These are phyloP conservation scores for Gastrolobium villosum DNA, from an alignment of 306 rosid genomes.

Conservation along the genomic window DNA sequence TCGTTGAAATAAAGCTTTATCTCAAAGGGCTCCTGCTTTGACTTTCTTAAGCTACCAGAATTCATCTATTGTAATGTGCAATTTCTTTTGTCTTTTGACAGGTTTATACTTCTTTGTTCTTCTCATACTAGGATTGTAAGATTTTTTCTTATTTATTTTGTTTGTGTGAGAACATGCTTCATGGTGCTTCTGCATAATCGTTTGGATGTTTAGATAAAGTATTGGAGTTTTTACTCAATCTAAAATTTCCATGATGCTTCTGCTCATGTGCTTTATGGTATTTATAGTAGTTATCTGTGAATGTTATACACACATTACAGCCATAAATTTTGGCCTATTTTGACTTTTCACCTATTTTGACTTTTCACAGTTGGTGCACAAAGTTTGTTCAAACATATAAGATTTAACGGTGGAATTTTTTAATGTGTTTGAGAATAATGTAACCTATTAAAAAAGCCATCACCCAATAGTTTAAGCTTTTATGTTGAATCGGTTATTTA, in stretches of 20 bases:
- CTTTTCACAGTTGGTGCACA: not conserved
- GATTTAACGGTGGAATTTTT: no score
- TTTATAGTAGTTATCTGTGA: slow-evolving; percentile 1
- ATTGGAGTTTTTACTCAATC: slow-evolving; percentile 10
- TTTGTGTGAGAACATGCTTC: slow-evolving; percentile 1
- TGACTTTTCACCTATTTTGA: not conserved
- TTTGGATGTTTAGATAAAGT: slow-evolving; percentile 4
- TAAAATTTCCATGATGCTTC: not conserved
- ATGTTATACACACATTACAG: not conserved
- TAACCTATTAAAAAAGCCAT: no score
- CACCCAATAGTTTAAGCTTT: no score
- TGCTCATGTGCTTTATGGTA: slow-evolving; percentile 5
- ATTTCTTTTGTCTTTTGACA: not conserved
- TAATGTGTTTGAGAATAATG: no score
- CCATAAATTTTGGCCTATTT: not conserved
- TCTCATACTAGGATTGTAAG: not conserved
- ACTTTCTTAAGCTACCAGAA: not conserved
- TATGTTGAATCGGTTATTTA: no score
- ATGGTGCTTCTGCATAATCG: not conserved
- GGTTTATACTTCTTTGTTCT: not conserved
- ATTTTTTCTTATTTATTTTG: not conserved
- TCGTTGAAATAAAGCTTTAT: not conserved
- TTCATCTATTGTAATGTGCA: not conserved
- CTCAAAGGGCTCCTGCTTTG: not conserved
- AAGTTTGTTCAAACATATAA: not conserved